Conservation (phyloP, 495 filamentous ascomycete genomes). For the Thozetella sp. region DNA sequence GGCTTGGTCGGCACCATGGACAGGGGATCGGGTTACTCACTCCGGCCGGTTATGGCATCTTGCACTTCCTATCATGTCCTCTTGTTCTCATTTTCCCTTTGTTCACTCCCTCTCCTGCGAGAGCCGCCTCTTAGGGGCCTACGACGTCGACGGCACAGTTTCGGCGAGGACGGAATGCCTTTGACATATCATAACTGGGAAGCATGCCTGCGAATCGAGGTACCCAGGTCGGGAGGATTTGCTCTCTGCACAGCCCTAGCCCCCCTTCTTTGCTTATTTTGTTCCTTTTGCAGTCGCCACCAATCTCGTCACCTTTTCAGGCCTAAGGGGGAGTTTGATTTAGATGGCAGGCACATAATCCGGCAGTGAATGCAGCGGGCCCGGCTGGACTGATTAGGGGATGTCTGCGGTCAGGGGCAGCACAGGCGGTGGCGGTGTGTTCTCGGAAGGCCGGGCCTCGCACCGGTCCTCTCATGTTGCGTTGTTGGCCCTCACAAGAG, state of each 20-base stretch:
- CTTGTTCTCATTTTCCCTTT: no score
- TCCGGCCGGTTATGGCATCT: conserved; percentile 1
- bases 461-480: no score
- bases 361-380: background rate
- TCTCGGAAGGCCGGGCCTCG: no score
- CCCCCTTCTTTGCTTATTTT: background rate
- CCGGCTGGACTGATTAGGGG: background rate
- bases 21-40: background rate
- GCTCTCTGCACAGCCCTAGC: background rate
- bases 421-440: no score
- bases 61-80: background rate
- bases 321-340: background rate
- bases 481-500: no score
- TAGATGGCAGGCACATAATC: background rate
- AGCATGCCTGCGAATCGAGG: background rate
- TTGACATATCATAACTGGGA: background rate
- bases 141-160: no score
- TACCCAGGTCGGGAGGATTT: background rate
- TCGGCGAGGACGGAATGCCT: background rate
- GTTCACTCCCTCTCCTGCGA: no score
- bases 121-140: no score
- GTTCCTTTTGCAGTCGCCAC: background rate
- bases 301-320: background rate
- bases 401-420: background rate
- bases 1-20: conserved; percentile 1